These are phyloP conservation scores for Cadophora malorum DNA, from an alignment of 2,329 filamentous ascomycete species.

Conservation along the genomic window DNA sequence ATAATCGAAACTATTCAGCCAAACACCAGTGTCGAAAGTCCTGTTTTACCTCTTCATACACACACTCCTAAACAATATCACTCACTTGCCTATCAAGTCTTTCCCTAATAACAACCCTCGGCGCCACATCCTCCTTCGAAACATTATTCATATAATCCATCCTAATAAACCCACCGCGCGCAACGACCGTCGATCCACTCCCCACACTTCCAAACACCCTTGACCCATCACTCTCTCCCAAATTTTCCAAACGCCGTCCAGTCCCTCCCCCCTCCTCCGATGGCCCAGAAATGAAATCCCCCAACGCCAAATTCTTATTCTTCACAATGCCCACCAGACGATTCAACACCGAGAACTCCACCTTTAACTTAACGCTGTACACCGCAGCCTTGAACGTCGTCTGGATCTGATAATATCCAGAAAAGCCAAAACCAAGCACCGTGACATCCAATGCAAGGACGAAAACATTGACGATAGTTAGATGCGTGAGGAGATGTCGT, in stretches of 20 bases:
- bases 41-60: not conserved
- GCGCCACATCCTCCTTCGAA: not conserved
- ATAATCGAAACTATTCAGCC: no score
- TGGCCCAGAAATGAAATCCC: not conserved
- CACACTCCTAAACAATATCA: not conserved
- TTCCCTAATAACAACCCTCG: not conserved
- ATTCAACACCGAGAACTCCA: constrained; percentile 55
- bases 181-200: not conserved
- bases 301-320: not conserved
- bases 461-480: constrained; percentile 52
- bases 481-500: constrained; percentile 49
- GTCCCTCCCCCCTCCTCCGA: not conserved
- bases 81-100: not conserved
- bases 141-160: not conserved
- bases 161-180: not conserved
- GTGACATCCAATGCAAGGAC: constrained; percentile 54
- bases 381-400: constrained; percentile 49
- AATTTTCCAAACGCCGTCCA: not conserved
- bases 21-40: not conserved
- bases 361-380: constrained; percentile 53
- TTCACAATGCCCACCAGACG: constrained; percentile 15
- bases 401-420: constrained; percentile 47
- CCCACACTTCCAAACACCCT: not conserved
- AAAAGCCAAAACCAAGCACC: constrained; percentile 48
- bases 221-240: not conserved